Percentiles rank a stretch among this genome's conserved stretches.
Conservation (phyloP, 2,329 filamentous ascomycete species). For the Aspergillus clavatus region DNA sequence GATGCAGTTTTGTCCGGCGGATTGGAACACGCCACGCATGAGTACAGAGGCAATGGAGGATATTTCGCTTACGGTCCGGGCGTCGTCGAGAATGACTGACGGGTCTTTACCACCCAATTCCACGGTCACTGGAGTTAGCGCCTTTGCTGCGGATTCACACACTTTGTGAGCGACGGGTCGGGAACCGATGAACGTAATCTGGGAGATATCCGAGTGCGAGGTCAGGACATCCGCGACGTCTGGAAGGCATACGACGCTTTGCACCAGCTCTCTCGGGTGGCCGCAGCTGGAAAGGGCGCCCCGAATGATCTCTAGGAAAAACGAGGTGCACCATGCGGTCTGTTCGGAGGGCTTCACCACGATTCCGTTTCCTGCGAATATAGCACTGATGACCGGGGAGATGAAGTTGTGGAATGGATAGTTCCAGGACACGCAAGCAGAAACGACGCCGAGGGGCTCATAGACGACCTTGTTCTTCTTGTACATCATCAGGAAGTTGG, state of each 20-base stretch:
- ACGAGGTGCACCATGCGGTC: constrained; percentile 84
- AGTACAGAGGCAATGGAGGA: constrained; percentile 73
- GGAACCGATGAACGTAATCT: constrained; percentile 95
- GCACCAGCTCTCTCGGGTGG: constrained; percentile 74
- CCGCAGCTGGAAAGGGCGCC: constrained; percentile 77
- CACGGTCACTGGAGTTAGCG: constrained; percentile 80
- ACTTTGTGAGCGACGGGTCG: constrained; percentile 82
- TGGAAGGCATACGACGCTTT: constrained; percentile 84
- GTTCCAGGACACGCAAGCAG: constrained; percentile 94
- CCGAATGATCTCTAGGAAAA: constrained; percentile 74
- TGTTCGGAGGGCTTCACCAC: constrained; percentile 93
- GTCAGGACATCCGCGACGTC: constrained; percentile 75
- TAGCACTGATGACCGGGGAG: constrained; percentile 79
- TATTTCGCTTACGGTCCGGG: constrained; percentile 54
- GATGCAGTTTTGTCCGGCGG: constrained; percentile 94
- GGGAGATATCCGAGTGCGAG: constrained; percentile 74
- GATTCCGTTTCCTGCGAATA: constrained; percentile 88
- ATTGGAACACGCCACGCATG: constrained; percentile 90
- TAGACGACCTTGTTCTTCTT: constrained; percentile 88
- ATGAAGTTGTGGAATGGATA: constrained; percentile 95
- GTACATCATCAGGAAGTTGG: constrained; percentile 90
- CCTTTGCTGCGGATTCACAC: constrained; percentile 76
- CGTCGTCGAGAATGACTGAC: constrained; percentile 79
- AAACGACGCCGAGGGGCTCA: constrained; percentile 88
- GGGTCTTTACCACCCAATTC: constrained; percentile 96